Percentiles rank a stretch among this genome's conserved stretches.
These are phyloP conservation scores for Amylostereum chailletii DNA, from an alignment of 1,284 basidiomycete genomes.

Conservation along the genomic window DNA sequence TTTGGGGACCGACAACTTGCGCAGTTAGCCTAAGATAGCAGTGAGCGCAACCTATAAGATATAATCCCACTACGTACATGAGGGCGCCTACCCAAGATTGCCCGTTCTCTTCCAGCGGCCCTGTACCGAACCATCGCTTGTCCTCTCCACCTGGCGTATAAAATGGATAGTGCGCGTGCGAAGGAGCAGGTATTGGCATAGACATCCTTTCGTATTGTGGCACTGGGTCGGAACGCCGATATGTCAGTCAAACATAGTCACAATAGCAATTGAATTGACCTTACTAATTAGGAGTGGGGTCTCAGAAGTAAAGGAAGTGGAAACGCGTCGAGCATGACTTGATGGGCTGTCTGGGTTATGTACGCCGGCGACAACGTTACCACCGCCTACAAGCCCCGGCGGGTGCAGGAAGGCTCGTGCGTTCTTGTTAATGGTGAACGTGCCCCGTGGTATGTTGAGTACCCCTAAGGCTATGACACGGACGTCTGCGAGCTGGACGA, in stretches of 20 bases:
- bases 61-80: slow-evolving; percentile 36
- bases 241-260: no score
- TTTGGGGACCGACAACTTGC: slow-evolving; percentile 45
- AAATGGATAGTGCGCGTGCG: slow-evolving; percentile 59
- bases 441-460: slow-evolving; percentile 45
- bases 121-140: slow-evolving; percentile 49
- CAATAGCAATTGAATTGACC: no score
- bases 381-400: slow-evolving; percentile 41
- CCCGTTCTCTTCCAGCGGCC: slow-evolving; percentile 49
- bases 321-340: background rate
- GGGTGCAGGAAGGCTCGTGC: slow-evolving; percentile 61
- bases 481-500: slow-evolving; percentile 62
- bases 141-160: slow-evolving; percentile 62
- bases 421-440: slow-evolving; percentile 52
- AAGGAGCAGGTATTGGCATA: slow-evolving; percentile 45
- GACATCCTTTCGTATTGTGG: slow-evolving; percentile 26
- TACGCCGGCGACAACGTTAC: slow-evolving; percentile 9
- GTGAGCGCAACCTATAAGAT: slow-evolving; percentile 2
- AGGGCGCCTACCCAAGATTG: slow-evolving; percentile 64
- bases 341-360: background rate
- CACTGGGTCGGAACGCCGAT: no score
- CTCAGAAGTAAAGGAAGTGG: background rate
- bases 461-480: slow-evolving; percentile 67
- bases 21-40: slow-evolving; percentile 43
- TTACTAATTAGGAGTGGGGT: background rate